Base-by-base conservation (phyloP, 208 protist genomes). In the Giardia duodenalis region DNA sequence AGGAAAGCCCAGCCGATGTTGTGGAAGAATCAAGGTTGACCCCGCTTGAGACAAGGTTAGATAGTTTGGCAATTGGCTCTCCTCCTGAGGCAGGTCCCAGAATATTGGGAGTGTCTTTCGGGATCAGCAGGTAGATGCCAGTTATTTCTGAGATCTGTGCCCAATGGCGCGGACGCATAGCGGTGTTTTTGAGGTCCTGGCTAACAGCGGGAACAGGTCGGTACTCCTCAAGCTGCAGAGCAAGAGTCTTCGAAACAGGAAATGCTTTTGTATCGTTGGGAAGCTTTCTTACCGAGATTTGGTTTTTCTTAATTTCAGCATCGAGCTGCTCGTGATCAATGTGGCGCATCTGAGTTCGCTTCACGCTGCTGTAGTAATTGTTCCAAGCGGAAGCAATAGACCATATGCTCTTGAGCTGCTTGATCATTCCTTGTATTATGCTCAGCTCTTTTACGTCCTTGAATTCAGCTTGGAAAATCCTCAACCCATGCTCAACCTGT, bases 111-210 rank as follows among this genome's bases (percentile, higher is more conserved):
- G 10, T 76, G 19, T 30, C 57, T 30, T 19, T 48, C 10, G 88
- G 88, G 44, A 91, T 47, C 4, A 47, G 42, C 44, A 91, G 4
- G 1, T 91, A 2, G 1, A 91, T n/a, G 43, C 43, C 2, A 30
- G 88, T 91, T 67, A 47, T 2, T 1, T 3, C 10, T 48, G 88
- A 47, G 4, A 91, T 91, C 45, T 91, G 45, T 42, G 88, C 88
- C 88, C 88, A 91, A n/a, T 91, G 88, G 44, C 88, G 88, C 44
- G 43, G 1, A 42, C 88, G n/a, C 88, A 91, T 47, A 48, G 88
- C 88, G n/a, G 2, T 2, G 47, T 91, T 91, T 47, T 3, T 47
- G n/a, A 91, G 45, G 88, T 91, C 88, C 0, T 48, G 2, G 1
- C 44, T n/a, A 48, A 91, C 1, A 30, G 88, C 1, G n/a, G 88